These are phyloP conservation scores for Malus hybrid DNA, from an alignment of 331 rosid species.

Conservation along the genomic window DNA sequence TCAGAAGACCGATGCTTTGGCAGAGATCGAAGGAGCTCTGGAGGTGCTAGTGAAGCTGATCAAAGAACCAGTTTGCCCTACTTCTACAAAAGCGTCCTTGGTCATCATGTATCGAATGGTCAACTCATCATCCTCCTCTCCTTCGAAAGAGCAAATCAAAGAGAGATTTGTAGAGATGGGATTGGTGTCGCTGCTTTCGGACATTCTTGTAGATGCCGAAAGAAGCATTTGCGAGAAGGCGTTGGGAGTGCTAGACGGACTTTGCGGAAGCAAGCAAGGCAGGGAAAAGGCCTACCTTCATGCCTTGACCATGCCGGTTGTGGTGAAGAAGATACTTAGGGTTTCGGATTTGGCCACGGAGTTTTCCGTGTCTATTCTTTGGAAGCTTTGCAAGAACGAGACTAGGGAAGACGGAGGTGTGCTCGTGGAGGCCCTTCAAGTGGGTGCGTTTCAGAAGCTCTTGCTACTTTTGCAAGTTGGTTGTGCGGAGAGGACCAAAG, in stretches of 20 bases:
- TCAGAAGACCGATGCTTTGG: not conserved
- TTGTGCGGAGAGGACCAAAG: constrained; percentile 34
- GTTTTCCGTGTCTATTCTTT: constrained; percentile 32
- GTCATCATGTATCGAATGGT: constrained; percentile 24
- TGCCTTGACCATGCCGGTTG: constrained; percentile 34
- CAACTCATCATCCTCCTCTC: not conserved
- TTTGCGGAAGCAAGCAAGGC: constrained; percentile 25
- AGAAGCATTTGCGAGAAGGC: constrained; percentile 36
- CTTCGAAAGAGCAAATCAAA: not conserved
- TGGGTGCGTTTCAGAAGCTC: constrained; percentile 45
- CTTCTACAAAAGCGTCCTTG: constrained; percentile 37
- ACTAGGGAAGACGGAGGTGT: not conserved
- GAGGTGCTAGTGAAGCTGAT: constrained; percentile 29
- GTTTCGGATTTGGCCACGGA: constrained; percentile 38
- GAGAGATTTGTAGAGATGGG: constrained; percentile 25
- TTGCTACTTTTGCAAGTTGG: constrained; percentile 41
- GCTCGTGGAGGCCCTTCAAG: constrained; percentile 31
- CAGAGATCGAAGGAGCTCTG: constrained; percentile 24
- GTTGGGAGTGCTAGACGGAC: constrained; percentile 31
- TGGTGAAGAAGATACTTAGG: constrained; percentile 42
- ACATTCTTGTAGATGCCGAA: constrained; percentile 29
- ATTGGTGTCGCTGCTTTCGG: constrained; percentile 25
- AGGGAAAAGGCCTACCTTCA: constrained; percentile 19
- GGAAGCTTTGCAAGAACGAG: constrained; percentile 37
- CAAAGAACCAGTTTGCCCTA: constrained; percentile 40